Evolutionary conservation across 352 stramenopile genomes (phyloP).

Genomic region (Blastocystis sp.): DNA sequence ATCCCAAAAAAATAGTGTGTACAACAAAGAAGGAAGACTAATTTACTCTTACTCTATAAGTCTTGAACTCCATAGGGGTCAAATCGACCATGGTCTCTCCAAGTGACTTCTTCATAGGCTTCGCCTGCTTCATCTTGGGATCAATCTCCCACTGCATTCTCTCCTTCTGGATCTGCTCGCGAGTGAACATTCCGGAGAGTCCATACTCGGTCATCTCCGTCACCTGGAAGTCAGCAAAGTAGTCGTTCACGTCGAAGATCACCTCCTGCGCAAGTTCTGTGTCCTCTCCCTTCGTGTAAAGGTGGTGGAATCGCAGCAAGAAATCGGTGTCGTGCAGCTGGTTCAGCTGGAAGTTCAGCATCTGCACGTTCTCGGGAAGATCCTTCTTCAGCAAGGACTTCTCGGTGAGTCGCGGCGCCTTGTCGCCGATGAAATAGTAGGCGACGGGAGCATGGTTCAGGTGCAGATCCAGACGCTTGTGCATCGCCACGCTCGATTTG

Average conservation of each 20-base stretch:
- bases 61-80: conserved; percentile 81
- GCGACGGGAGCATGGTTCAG: conserved; percentile 39
- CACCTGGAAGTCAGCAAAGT: conserved; percentile 67
- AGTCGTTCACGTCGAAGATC: conserved; percentile 67
- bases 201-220: conserved; percentile 74
- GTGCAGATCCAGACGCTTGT: conserved; percentile 31
- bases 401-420: neutral
- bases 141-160: conserved; percentile 70
- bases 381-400: conserved; percentile 64
- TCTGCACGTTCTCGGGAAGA: conserved; percentile 81
- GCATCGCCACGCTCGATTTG: conserved; percentile 66
- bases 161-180: conserved; percentile 67
- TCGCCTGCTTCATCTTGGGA: conserved; percentile 63
- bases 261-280: conserved; percentile 71
- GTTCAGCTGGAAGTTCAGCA: conserved; percentile 80
- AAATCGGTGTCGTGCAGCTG: conserved; percentile 70
- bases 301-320: conserved; percentile 84
- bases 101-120: conserved; percentile 62
- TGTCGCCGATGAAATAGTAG: conserved; percentile 46
- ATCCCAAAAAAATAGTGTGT: neutral
- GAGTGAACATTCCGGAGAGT: conserved; percentile 74
- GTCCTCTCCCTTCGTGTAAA: conserved; percentile 82
- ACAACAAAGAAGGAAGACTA: conserved; percentile 50
- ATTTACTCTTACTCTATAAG: conserved; percentile 73
- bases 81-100: conserved; percentile 59